Base-by-base conservation (phyloP, 352 stramenopile species). In the Pythium scleroteichum region DNA sequence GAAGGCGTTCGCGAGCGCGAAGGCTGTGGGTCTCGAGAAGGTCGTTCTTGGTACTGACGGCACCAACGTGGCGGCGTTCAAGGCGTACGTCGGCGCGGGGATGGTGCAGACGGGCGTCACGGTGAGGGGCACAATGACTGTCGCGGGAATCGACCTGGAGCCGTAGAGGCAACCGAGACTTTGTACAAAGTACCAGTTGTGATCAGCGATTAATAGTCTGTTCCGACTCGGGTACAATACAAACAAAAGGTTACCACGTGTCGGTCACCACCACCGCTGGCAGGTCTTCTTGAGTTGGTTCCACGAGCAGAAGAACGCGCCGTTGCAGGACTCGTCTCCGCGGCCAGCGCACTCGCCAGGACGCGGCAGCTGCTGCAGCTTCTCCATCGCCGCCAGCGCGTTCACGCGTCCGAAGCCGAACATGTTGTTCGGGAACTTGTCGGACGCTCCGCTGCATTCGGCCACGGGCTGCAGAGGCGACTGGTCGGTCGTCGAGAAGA, bases 361-460 rank as follows among this genome's bases (percentile, higher is more conserved):
- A n/a, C 4, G 6, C 38, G 13, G 29, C 38, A 44, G 3, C 14
- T 44, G 38, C 38, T 20, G 17, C 38, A 44, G 14, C 38, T 20
- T 44, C 14, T 20, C 17, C 38, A 67, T 47, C n/a, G 54, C 64
- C 6, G 52, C 53, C 19, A 70, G 19, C 19, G 66, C 62, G 46
- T 79, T 78, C 24, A 82, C 16, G 19, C 63, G 68, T 24, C 70
- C 70, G 38, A 71, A 68, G 22, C 70, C 73, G 44, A 63, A 81
- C 50, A 71, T 64, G 59, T 80, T 79, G 62, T 83, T 83, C 2
- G 72, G 75, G 55, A 62, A 74, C 7, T 39, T 49, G 1, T 16
- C 23, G 49, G 69, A 67, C 8, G 44, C 47, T 13, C 71, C 69
- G 41, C 71, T 79, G 7, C 55, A 53, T 13, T 52, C 22, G 14